These are phyloP conservation scores for Backusella circina DNA, from an alignment of 192 early-diverging fungal genomes.

Conservation along the genomic window DNA sequence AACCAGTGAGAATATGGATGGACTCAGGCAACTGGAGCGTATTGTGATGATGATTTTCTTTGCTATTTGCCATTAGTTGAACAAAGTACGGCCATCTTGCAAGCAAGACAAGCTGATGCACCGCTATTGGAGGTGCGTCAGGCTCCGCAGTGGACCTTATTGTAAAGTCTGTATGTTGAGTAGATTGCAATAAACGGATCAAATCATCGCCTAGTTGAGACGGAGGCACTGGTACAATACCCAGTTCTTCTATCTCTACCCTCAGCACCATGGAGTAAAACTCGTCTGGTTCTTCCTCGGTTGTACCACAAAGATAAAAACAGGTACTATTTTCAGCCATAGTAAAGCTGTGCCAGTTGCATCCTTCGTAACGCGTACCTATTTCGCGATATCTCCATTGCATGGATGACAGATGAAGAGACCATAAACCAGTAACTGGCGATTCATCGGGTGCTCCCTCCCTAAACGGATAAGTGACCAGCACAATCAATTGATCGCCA, in stretches of 20 bases:
- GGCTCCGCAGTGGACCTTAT: constrained; percentile 41
- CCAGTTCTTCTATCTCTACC: constrained; percentile 57
- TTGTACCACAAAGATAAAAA: constrained; percentile 55
- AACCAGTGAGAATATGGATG: constrained; percentile 42
- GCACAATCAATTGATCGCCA: constrained; percentile 54
- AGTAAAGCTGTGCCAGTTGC: constrained; percentile 58
- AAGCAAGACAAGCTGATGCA: constrained; percentile 54
- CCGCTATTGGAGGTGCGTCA: constrained; percentile 31
- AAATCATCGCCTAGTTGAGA: constrained; percentile 47
- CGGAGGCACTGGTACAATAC: constrained; percentile 48
- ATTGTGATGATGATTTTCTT: constrained; percentile 41
- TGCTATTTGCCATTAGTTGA: constrained; percentile 44
- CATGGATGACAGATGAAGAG: constrained; percentile 51
- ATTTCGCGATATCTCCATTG: constrained; percentile 49
- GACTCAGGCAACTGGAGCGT: constrained; percentile 53
- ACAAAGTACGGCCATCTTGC: constrained; percentile 66
- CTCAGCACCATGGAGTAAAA: constrained; percentile 49
- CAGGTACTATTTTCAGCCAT: constrained; percentile 46
- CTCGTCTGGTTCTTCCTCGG: constrained; percentile 56
- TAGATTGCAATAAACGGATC: constrained; percentile 30
- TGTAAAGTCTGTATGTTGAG: constrained; percentile 40
- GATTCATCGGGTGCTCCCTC: not conserved
- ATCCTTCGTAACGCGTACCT: constrained; percentile 25
- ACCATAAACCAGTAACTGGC: constrained; percentile 51
- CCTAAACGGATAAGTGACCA: constrained; percentile 19